Evolutionary conservation across 1,139 yeast genomes (phyloP), one percentile per base, ranked within the genome.

Genomic region (Pichia inconspicua): DNA sequence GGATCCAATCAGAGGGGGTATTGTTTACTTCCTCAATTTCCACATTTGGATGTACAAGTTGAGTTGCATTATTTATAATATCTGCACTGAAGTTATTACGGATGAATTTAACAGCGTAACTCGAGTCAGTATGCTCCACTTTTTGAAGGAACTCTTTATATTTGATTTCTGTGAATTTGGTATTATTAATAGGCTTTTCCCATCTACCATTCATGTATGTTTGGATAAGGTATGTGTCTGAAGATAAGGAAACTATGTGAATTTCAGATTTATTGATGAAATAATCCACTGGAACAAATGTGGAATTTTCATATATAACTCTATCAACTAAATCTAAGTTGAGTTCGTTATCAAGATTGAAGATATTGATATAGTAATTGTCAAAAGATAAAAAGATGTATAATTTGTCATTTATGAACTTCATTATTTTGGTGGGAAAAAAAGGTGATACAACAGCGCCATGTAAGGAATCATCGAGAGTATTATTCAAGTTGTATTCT

Each of bases 1-100:
- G 75, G 44, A 72, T 66, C 88, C 90, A 83, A 52, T 74, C 75
- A 38, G 61, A 64, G 36, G 63, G 62, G 8, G 27, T 37, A 22
- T 30, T 31, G 10, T 37, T 12, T 5, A 11, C 10, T 4, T 37
- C 12, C 14, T 37, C 40, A 10, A 45, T 17, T 17, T 31, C 28
- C 5, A 22, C 14, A 25, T 41, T 42, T 2, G 45, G 17, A 15
- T 22, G 63, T 1, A 58, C 48, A 30, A 55, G 38, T 40, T 48
- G 51, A 28, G 65, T 64, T 12, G 38, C 42, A 15, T 47, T 42
- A 25, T 47, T 31, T 1, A 46, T 15, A 10, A 22, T 37, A 37
- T 37, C 27, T 10, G 15, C 22, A 9, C 25, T 19, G 7, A 19
- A 37, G 5, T 37, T 37, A 22, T 17, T 19, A 7, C 22, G 25